Conservation (phyloP, 129 eudicot genomes). For the Logfia minima region DNA sequence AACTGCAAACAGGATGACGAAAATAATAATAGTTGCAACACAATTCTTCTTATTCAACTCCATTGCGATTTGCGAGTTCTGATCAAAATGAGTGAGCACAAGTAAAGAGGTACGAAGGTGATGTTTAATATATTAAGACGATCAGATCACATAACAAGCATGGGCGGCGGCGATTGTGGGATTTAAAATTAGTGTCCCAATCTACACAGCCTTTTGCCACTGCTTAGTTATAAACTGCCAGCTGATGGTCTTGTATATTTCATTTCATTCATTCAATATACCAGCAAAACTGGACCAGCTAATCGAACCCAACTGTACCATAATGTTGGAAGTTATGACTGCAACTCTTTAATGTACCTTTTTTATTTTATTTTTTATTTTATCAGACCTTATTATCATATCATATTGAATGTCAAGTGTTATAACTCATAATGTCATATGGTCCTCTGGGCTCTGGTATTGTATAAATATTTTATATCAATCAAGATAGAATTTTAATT, state of each 20-base stretch:
- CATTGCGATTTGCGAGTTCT: background rate
- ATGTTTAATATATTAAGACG: background rate
- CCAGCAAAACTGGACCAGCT: background rate
- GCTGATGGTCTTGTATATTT: background rate
- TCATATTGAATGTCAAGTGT: background rate
- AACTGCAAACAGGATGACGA: background rate
- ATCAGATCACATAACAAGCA: background rate
- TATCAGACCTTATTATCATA: background rate
- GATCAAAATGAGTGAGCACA: background rate
- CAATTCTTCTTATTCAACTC: background rate
- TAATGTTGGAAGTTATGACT: conserved; percentile 15
- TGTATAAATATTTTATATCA: background rate
- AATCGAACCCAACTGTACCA: conserved; percentile 1
- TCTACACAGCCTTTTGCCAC: background rate
- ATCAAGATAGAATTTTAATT: too few relatives aligned
- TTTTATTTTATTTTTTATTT: background rate
- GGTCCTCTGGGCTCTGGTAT: background rate
- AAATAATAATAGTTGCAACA: background rate
- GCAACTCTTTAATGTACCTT: background rate
- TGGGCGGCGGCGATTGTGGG: too few relatives aligned
- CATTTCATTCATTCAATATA: background rate
- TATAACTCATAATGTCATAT: background rate
- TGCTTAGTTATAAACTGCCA: background rate
- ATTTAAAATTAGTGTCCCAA: too few relatives aligned
- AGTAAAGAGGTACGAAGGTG: background rate